Evolutionary conservation across 75 land plant species (phyloP).

Genomic region (Selaginella moellendorffii): DNA sequence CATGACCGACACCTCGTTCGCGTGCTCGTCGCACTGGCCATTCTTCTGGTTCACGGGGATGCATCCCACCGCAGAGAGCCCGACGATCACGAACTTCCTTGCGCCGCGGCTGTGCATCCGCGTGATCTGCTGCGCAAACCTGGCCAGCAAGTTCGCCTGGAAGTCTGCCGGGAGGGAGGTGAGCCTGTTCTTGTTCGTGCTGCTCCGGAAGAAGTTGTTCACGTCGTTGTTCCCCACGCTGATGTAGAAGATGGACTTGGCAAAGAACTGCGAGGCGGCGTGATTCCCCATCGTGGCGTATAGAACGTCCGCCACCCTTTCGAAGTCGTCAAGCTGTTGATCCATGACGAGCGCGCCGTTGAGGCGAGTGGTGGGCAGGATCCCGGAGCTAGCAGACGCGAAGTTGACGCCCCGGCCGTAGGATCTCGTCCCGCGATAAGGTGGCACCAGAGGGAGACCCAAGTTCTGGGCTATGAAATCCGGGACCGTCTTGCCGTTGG

Average conservation of each 20-base stretch:
- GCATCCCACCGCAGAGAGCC: background rate
- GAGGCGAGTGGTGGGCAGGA: background rate
- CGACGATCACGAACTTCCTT: background rate
- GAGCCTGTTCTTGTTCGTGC: background rate
- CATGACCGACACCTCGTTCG: background rate
- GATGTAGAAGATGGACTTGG: background rate
- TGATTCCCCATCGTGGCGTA: background rate
- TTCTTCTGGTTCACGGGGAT: background rate
- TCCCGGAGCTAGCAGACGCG: conserved; percentile 7
- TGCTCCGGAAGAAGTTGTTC: background rate
- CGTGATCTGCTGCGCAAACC: background rate
- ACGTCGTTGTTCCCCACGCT: background rate
- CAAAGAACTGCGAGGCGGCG: background rate
- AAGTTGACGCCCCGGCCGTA: conserved; percentile 3
- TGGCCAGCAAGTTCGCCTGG: background rate
- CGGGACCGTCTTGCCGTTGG: conserved; percentile 31
- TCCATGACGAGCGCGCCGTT: background rate
- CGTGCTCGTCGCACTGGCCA: background rate
- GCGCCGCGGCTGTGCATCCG: background rate
- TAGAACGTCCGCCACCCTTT: background rate
- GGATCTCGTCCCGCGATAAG: background rate
- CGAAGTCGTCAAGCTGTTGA: background rate
- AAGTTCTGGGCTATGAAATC: conserved; percentile 12
- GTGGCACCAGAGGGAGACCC: background rate
- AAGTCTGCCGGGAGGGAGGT: background rate